Conservation (phyloP, 106 monocot species). For the Dendrobium chrysotoxum region DNA sequence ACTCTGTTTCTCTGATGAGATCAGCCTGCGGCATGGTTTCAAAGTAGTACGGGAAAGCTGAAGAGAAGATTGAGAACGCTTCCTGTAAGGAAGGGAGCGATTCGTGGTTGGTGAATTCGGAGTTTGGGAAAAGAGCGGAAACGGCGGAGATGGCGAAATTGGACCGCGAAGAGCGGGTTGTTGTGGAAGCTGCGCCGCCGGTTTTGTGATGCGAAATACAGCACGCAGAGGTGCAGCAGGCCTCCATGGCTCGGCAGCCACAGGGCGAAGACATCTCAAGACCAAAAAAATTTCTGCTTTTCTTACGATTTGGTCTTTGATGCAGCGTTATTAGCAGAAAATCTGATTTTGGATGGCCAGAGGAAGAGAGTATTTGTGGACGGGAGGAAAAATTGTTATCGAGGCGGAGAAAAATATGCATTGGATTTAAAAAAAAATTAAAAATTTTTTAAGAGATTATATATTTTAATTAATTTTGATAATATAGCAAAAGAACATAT, state of each 20-base stretch:
- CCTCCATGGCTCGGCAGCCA: not conserved
- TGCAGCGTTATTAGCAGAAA: too few relatives aligned
- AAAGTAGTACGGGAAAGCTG: conserved; percentile 48
- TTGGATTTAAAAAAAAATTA: too few relatives aligned
- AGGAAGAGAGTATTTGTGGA: too few relatives aligned
- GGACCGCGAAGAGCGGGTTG: conserved; percentile 28
- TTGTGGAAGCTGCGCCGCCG: conserved; percentile 7
- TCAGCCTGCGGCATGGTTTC: conserved; percentile 37
- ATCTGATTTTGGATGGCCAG: too few relatives aligned
- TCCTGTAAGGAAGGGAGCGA: conserved; percentile 53
- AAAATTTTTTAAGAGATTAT: too few relatives aligned
- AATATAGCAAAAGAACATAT: too few relatives aligned
- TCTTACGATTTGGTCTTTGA: not conserved
- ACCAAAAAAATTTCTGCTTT: not conserved
- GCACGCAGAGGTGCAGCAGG: conserved; percentile 4
- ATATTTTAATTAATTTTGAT: too few relatives aligned
- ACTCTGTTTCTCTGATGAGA: conserved; percentile 36
- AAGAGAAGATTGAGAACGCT: conserved; percentile 40
- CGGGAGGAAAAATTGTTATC: too few relatives aligned
- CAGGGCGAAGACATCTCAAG: conserved; percentile 4
- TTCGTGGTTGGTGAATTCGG: conserved; percentile 65
- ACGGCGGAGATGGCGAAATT: conserved; percentile 40
- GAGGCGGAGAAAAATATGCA: too few relatives aligned
- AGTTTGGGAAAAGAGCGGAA: conserved; percentile 39
- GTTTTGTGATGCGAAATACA: not conserved